These are phyloP conservation scores for Paratrypanosoma confusum DNA, from an alignment of 208 protist species.

Conservation along the genomic window DNA sequence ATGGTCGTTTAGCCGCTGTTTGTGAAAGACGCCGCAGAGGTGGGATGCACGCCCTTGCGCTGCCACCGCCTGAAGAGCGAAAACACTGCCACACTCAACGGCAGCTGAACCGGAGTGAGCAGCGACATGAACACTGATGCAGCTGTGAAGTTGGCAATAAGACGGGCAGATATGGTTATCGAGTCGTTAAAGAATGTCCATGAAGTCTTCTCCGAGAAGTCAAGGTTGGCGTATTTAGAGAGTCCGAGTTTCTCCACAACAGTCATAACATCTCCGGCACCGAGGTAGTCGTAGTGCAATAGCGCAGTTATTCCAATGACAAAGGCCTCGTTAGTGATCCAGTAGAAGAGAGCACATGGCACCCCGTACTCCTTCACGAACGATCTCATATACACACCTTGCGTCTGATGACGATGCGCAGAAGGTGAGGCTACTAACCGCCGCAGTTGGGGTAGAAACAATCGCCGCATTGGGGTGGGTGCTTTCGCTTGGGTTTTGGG, in stretches of 20 bases:
- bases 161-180: constrained; percentile 24
- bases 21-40: too few species aligned
- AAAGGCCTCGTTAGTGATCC: constrained; percentile 37
- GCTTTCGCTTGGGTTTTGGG: too few species aligned
- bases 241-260: constrained; percentile 26
- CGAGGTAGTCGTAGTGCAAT: constrained; percentile 40
- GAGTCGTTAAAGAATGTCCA: constrained; percentile 29
- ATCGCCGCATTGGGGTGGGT: too few species aligned
- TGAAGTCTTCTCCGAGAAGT: constrained; percentile 20
- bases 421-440: too few species aligned
- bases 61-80: constrained; percentile 13
- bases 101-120: constrained; percentile 34
- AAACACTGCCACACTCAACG: constrained; percentile 31
- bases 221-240: constrained; percentile 26
- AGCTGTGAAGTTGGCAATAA: constrained; percentile 41
- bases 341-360: constrained; percentile 27
- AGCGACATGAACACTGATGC: constrained; percentile 45
- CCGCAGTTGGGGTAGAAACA: too few species aligned
- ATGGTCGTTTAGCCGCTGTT: too few species aligned
- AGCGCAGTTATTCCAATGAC: constrained; percentile 35
- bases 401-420: too few species aligned
- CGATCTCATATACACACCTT: too few species aligned
- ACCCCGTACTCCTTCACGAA: constrained; percentile 24
- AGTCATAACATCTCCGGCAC: constrained; percentile 28
- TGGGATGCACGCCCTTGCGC: too few species aligned